A percentile compares a stretch with the other conserved stretches of the same genome.
phyloP scores from a whole-genome alignment of 2,329 filamentous ascomycete species.

The Ceratocystis cacaofunesta region DNA sequence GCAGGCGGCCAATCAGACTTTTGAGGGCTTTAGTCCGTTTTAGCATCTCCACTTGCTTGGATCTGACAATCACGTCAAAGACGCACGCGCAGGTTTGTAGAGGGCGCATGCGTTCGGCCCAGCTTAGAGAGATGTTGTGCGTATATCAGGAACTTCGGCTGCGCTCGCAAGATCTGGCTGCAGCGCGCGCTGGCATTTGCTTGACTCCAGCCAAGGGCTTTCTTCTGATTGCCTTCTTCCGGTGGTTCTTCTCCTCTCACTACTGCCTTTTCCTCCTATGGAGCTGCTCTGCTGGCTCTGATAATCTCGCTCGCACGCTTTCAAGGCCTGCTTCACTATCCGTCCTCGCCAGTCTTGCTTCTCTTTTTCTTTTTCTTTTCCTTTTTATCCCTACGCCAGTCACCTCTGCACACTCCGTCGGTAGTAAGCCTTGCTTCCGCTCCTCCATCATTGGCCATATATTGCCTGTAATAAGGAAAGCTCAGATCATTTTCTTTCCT shows the following conservation, averaged over 20 bases:
- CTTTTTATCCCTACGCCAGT: background rate
- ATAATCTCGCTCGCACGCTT: too few species aligned
- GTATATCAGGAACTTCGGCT: background rate
- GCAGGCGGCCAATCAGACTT: background rate
- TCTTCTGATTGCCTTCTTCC: too few species aligned
- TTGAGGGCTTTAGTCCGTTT: conserved; percentile 1
- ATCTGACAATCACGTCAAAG: conserved; percentile 4
- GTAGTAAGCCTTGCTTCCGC: background rate
- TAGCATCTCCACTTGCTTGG: background rate
- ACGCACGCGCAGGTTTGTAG: background rate
- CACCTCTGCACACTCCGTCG: background rate
- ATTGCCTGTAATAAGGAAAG: background rate
- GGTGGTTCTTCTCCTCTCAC: too few species aligned
- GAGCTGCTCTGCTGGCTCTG: too few species aligned
- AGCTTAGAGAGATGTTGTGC: background rate
- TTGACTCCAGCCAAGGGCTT: too few species aligned
- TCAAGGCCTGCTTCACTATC: too few species aligned
- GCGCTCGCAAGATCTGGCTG: background rate
- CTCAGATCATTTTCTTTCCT: conserved; percentile 9
- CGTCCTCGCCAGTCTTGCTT: too few species aligned
- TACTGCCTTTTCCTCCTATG: too few species aligned
- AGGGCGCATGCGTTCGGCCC: too few species aligned
- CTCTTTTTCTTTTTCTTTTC: too few species aligned
- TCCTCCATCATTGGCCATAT: background rate
- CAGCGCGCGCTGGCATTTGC: too few species aligned